These are phyloP conservation scores for Blastocystis sp. DNA, from an alignment of 352 stramenopile species.

Conservation along the genomic window DNA sequence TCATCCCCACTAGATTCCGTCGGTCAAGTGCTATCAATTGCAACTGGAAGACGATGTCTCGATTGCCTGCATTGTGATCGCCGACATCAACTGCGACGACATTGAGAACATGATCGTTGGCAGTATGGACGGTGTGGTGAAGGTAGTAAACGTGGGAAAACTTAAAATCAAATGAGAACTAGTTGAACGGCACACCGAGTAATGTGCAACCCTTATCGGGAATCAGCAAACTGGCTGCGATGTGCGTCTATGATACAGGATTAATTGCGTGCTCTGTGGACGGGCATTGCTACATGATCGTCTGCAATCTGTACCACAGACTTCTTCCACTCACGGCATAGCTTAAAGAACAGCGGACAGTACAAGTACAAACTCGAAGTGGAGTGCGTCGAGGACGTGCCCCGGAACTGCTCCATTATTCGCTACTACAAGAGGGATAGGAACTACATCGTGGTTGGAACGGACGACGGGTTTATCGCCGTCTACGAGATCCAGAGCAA, in stretches of 20 bases:
- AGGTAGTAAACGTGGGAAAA: not conserved
- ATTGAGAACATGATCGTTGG: slow-evolving; percentile 16
- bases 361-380: slow-evolving; percentile 11
- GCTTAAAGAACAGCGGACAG: slow-evolving; percentile 1
- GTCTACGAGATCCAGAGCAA: not conserved
- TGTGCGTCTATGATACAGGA: slow-evolving; percentile 12
- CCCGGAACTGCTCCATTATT: slow-evolving; percentile 13
- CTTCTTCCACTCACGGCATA: not conserved
- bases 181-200: slow-evolving; percentile 35
- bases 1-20: slow-evolving; percentile 35
- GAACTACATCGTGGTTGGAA: slow-evolving; percentile 48
- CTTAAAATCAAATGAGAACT: not conserved
- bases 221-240: not conserved
- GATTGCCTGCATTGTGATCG: slow-evolving; percentile 13
- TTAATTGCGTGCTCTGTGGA: not conserved
- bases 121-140: not conserved
- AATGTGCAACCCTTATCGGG: not conserved
- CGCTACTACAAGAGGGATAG: not conserved
- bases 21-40: slow-evolving; percentile 22
- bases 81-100: not conserved
- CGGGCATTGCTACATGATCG: not conserved
- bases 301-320: not conserved
- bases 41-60: slow-evolving; percentile 21
- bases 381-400: not conserved
- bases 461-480: slow-evolving; percentile 42